Base-by-base conservation (phyloP, 495 filamentous ascomycete genomes). In the Neurospora sp. region DNA sequence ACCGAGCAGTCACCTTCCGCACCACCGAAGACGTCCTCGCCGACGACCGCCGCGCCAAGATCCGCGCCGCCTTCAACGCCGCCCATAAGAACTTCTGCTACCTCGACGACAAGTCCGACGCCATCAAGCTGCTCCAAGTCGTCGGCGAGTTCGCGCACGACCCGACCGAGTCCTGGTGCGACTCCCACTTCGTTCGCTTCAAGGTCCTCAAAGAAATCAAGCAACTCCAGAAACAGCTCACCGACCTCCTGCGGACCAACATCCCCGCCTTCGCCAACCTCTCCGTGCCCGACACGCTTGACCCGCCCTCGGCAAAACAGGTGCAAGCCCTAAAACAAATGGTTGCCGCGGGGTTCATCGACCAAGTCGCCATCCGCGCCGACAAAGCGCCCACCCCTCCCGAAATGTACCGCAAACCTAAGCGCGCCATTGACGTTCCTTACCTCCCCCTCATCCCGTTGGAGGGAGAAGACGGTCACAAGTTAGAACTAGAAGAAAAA, bases 341-440 rank as follows among this genome's bases (percentile, higher is more conserved):
- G 78, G 88, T 93, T 69, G 92, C 94, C 0, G 92, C 94, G 0
- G 96, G 94, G 3, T 99, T 97, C 84, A 90, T 99, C 75, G 96
- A 98, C 83, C 91, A 98, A 72, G 87, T 99, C 69, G 96, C 96
- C 70, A 95, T 98, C 77, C 93, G 96, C 73, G 93, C 94, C 3
- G 94, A 98, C 79, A 85, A 95, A 10, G 85, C 92, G 0, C 92
- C 93, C 4, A 85, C 85, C 20, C 92, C 93, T 1, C 92, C 92
- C 3, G 90, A 91, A 71, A 85, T 88, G 72, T 79, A 84, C 5
- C 86, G 92, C 22, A 93, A 92, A 42, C 92, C 94, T 0, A 90
- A 88, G 65, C 87, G 91, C 65, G 93, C 94, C 1, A 94, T 93
- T 69, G 93, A 98, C 78, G 91, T 97, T 3, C 92, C 95, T 3